phyloP scores from a whole-genome alignment of 2,329 filamentous ascomycete genomes.

The Talaromyces marneffei region DNA sequence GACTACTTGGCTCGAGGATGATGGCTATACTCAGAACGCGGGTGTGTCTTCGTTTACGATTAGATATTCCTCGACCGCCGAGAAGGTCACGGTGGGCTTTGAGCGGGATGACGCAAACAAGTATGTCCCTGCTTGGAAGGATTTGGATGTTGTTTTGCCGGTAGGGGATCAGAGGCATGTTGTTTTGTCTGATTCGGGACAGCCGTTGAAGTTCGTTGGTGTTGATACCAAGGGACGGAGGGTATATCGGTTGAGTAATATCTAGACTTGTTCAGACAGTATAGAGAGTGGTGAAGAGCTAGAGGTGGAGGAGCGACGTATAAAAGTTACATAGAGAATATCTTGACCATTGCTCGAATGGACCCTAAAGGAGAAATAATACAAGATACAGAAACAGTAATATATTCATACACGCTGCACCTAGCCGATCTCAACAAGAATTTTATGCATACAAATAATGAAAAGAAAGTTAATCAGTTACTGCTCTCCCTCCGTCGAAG shows the following conservation, averaged over 20 bases:
- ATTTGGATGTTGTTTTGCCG: constrained; percentile 48
- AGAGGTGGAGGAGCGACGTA: constrained; percentile 2
- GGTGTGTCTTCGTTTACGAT: constrained; percentile 41
- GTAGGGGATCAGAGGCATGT: constrained; percentile 45
- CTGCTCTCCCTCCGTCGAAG: constrained; percentile 18
- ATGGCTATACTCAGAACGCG: constrained; percentile 47
- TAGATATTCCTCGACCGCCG: constrained; percentile 40
- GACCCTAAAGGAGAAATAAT: too few relatives aligned
- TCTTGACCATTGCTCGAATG: too few relatives aligned
- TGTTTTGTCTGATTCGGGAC: constrained; percentile 25
- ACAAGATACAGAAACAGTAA: neutral
- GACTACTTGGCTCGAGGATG: constrained; percentile 52
- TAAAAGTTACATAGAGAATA: neutral
- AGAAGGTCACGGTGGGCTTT: constrained; percentile 43
- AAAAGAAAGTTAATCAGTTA: constrained; percentile 11
- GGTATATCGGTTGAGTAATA: constrained; percentile 25
- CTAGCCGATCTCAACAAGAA: neutral
- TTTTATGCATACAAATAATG: neutral
- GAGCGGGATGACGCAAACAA: constrained; percentile 32
- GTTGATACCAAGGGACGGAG: constrained; percentile 24
- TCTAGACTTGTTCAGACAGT: neutral
- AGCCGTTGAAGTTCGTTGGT: constrained; percentile 25
- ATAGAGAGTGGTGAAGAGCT: neutral
- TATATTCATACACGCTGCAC: constrained; percentile 28
- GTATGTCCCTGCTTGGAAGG: constrained; percentile 47